phyloP scores from a whole-genome alignment of 148 eudicot species.

The Nepenthes mirabilis region DNA sequence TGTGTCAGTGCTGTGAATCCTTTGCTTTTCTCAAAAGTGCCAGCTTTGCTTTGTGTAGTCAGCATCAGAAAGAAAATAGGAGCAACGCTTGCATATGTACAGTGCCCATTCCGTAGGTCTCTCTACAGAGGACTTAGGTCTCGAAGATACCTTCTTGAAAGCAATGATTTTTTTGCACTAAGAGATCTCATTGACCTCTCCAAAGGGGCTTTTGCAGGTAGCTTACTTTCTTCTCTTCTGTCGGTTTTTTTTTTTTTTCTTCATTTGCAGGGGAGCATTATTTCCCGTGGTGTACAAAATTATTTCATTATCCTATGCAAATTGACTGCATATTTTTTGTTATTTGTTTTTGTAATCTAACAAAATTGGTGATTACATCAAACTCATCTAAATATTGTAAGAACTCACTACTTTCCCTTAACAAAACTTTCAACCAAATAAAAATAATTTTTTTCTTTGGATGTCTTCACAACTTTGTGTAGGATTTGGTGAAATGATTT shows the following conservation, averaged over 20 bases:
- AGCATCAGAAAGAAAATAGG: slow-evolving; percentile 68
- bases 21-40: slow-evolving; percentile 67
- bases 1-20: slow-evolving; percentile 96
- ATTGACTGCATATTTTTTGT: neutral
- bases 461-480: no score
- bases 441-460: no score
- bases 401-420: no score
- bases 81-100: slow-evolving; percentile 71
- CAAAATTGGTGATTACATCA: no score
- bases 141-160: slow-evolving; percentile 92
- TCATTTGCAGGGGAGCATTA: neutral
- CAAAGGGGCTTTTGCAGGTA: slow-evolving; percentile 96
- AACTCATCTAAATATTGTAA: no score
- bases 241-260: neutral
- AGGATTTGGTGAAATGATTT: no score
- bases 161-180: slow-evolving; percentile 84
- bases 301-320: neutral
- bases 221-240: neutral
- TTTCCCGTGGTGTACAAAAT: no score
- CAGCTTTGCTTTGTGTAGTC: slow-evolving; percentile 60
- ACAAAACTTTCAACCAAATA: no score
- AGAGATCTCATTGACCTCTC: slow-evolving; percentile 88
- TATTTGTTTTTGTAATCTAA: no score
- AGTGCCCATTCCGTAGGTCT: slow-evolving; percentile 77
- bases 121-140: slow-evolving; percentile 72